phyloP scores from a whole-genome alignment of 2,329 filamentous ascomycete genomes.

The Alternaria angustiovoidea region DNA sequence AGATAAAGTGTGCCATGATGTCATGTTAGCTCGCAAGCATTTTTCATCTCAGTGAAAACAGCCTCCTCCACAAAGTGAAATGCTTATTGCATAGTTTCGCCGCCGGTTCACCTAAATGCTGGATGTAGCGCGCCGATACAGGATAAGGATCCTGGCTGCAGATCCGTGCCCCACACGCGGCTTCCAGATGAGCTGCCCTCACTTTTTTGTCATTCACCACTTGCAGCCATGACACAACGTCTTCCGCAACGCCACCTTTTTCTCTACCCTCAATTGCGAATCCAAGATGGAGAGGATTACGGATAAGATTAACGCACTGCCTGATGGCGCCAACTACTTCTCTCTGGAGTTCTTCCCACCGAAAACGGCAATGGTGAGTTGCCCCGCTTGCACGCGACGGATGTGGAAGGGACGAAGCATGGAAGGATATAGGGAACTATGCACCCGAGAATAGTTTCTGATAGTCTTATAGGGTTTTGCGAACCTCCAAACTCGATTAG shows the following conservation, averaged over 20 bases:
- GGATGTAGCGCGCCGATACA: constrained; percentile 2
- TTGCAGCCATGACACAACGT: constrained; percentile 41
- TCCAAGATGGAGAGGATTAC: constrained; percentile 72
- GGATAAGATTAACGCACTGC: constrained; percentile 91
- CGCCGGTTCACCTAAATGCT: background rate
- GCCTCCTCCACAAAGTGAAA: background rate
- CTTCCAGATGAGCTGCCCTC: constrained; percentile 30
- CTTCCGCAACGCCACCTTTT: constrained; percentile 20
- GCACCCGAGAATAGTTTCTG: constrained; percentile 9
- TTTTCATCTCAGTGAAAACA: background rate
- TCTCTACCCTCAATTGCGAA: background rate
- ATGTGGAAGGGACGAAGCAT: background rate
- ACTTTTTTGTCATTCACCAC: constrained; percentile 33
- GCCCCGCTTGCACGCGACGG: constrained; percentile 27
- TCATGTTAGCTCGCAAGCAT: background rate
- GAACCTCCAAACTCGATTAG: constrained; percentile 90
- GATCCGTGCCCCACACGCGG: constrained; percentile 34
- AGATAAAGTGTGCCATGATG: background rate
- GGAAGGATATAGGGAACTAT: background rate
- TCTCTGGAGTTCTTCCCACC: constrained; percentile 99
- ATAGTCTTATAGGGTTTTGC: constrained; percentile 72
- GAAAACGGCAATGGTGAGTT: constrained; percentile 83
- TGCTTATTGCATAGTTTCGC: background rate
- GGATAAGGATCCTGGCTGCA: constrained; percentile 23
- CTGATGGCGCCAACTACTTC: constrained; percentile 83